Conservation (phyloP, 768 basidiomycete species). For the Suillus subalutaceus region DNA sequence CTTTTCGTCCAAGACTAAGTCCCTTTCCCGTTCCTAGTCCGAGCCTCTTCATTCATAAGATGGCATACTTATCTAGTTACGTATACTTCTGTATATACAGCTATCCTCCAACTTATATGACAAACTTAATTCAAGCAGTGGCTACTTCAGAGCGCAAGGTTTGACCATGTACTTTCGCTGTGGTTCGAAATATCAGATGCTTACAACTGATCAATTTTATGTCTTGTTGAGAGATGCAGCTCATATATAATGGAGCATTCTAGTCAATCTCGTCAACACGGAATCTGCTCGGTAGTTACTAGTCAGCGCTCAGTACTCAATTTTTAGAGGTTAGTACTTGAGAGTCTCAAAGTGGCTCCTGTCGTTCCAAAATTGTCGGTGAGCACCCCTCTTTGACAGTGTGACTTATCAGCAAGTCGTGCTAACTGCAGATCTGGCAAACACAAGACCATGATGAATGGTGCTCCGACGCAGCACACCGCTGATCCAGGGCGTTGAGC, state of each 20-base stretch:
- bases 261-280: background rate
- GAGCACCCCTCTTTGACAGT: background rate
- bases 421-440: slow-evolving; percentile 37
- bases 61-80: background rate
- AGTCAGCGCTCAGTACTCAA: slow-evolving; percentile 21
- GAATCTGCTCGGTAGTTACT: background rate
- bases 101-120: background rate
- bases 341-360: slow-evolving; percentile 48
- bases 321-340: slow-evolving; percentile 16
- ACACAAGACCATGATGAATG: slow-evolving; percentile 48
- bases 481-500: background rate
- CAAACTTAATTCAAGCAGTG: background rate
- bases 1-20: too few species aligned
- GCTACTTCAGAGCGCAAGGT: background rate
- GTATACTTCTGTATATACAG: background rate
- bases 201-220: background rate
- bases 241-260: too few species aligned
- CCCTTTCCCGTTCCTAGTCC: too few species aligned
- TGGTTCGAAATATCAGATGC: background rate
- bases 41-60: too few species aligned
- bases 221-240: background rate
- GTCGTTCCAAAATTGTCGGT: slow-evolving; percentile 29
- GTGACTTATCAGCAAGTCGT: slow-evolving; percentile 40
- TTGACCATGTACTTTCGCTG: background rate
- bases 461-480: slow-evolving; percentile 62